These are phyloP conservation scores for Lophium mytilinum DNA, from an alignment of 495 filamentous ascomycete genomes.

Conservation along the genomic window DNA sequence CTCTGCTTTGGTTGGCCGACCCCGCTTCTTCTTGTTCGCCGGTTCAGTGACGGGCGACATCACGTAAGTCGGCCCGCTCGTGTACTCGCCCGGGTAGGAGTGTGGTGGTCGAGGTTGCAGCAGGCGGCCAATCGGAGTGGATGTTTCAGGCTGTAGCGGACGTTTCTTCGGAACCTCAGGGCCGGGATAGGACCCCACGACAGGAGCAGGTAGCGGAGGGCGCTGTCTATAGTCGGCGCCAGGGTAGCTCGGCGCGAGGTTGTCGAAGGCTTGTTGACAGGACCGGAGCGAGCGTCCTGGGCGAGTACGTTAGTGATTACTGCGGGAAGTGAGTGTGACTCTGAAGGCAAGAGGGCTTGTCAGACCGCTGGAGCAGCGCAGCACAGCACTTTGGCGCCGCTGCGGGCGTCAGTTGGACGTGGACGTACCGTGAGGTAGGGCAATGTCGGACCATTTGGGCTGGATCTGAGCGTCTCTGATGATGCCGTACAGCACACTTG, in stretches of 20 bases:
- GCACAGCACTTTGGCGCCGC: too few relatives aligned
- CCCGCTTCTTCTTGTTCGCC: constrained; percentile 46
- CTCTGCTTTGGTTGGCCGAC: constrained; percentile 34
- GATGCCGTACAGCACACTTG: constrained; percentile 42
- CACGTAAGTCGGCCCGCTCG: constrained; percentile 15
- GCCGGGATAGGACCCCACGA: constrained; percentile 9
- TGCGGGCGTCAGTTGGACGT: constrained; percentile 6
- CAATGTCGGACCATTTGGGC: constrained; percentile 51
- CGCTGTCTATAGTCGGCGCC: constrained; percentile 8
- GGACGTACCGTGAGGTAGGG: constrained; percentile 45
- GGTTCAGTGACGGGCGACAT: constrained; percentile 24
- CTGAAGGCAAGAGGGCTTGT: too few relatives aligned
- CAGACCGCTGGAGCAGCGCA: too few relatives aligned
- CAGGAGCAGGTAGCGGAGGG: constrained; percentile 14
- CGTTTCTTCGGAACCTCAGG: constrained; percentile 25
- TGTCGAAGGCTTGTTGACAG: constrained; percentile 32
- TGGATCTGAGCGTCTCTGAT: constrained; percentile 42
- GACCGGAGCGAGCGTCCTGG: constrained; percentile 40
- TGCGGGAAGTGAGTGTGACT: not conserved
- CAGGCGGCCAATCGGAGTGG: constrained; percentile 22
- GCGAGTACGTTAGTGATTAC: constrained; percentile 1
- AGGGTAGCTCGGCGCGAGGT: constrained; percentile 16
- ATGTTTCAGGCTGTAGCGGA: constrained; percentile 16
- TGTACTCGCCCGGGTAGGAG: constrained; percentile 13
- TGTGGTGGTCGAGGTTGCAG: constrained; percentile 29